phyloP scores from a whole-genome alignment of 345 rosid genomes.

The Aquilaria sinensis region DNA sequence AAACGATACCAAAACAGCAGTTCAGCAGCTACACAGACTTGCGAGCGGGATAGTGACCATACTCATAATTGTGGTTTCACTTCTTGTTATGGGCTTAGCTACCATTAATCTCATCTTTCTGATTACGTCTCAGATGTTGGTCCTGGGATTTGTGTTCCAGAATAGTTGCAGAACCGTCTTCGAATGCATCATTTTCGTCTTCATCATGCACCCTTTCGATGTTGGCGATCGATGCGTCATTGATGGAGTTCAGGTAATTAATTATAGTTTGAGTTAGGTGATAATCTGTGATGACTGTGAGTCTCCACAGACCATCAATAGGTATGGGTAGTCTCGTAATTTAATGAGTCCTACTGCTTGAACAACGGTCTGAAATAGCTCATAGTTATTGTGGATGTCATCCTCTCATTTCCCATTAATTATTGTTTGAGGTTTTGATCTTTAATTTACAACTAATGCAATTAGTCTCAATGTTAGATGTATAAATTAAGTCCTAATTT shows the following conservation, averaged over 20 bases:
- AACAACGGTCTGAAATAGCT: too few relatives aligned
- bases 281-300: too few relatives aligned
- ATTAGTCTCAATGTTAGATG: too few relatives aligned
- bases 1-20: constrained; percentile 75
- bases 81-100: constrained; percentile 60
- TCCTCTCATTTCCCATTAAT: too few relatives aligned
- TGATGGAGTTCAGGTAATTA: constrained; percentile 63
- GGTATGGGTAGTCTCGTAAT: too few relatives aligned
- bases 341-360: too few relatives aligned
- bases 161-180: constrained; percentile 77
- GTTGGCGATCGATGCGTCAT: constrained; percentile 79
- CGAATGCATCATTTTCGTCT: constrained; percentile 79
- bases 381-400: too few relatives aligned
- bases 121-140: constrained; percentile 58
- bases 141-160: constrained; percentile 72
- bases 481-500: too few relatives aligned
- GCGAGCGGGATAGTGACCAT: constrained; percentile 53
- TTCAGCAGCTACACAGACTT: constrained; percentile 70
- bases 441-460: too few relatives aligned
- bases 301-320: too few relatives aligned
- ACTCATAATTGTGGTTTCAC: constrained; percentile 43
- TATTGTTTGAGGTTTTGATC: too few relatives aligned
- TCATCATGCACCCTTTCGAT: constrained; percentile 79
- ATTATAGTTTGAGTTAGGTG: too few relatives aligned
- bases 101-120: constrained; percentile 50